A percentile compares a stretch with the other conserved stretches of the same genome.
phyloP scores from a whole-genome alignment of 805 yeast species.

The Yamadazyma sp. region DNA sequence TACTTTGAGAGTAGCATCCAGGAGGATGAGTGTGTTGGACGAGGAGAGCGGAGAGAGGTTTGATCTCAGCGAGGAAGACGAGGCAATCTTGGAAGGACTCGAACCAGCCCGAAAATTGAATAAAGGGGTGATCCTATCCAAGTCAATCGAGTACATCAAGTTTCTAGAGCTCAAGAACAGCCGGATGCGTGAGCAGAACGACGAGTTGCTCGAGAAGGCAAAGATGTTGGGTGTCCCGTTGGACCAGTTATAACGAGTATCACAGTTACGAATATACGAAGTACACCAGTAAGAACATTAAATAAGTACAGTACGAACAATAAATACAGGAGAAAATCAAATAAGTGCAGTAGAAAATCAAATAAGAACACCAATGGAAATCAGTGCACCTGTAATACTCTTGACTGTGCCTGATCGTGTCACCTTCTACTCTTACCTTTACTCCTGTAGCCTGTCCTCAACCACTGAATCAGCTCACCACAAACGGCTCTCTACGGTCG shows the following conservation, averaged over 20 bases:
- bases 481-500: too few species aligned
- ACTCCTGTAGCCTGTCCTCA: too few species aligned
- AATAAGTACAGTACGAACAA: too few species aligned
- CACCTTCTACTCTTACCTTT: too few species aligned
- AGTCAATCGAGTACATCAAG: conserved; percentile 77
- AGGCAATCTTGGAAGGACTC: conserved; percentile 62
- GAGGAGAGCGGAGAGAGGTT: conserved; percentile 15
- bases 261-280: too few species aligned
- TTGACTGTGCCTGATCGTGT: too few species aligned
- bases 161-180: conserved; percentile 65
- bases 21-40: conserved; percentile 19
- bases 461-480: conserved; percentile 12
- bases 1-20: conserved; percentile 32
- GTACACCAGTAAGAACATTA: too few species aligned
- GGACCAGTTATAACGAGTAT: conserved; percentile 7
- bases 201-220: conserved; percentile 43
- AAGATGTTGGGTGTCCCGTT: conserved; percentile 29
- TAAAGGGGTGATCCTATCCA: conserved; percentile 74
- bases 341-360: too few species aligned
- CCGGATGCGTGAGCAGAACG: conserved; percentile 51
- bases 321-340: too few species aligned
- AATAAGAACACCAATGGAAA: too few species aligned
- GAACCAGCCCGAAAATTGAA: conserved; percentile 74
- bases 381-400: too few species aligned
- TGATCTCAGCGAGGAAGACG: conserved; percentile 8